Evolutionary conservation across 2,329 filamentous ascomycete genomes (phyloP), one percentile per base, ranked within the genome.

Genomic region (Stemphylium beticola): DNA sequence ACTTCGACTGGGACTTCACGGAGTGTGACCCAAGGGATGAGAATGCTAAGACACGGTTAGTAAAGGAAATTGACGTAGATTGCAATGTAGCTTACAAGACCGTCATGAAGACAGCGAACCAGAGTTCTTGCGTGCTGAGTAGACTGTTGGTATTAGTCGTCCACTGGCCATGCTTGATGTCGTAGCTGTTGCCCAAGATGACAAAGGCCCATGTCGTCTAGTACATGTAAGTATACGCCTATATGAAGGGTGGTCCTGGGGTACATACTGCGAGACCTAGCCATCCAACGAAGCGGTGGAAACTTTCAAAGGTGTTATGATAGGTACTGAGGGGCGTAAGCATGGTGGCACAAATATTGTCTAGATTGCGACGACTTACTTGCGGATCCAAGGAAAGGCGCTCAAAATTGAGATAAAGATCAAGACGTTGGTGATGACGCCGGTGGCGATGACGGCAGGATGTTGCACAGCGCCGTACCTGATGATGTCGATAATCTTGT

Each of bases 61-160:
- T 37, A 29, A 38, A 14, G 15, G 4, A 39, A 9, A 17, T 2
- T 6, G 4, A 17, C 4, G 39, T 2, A 9, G n/a, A 12, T 2
- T 8, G 12, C 15, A 8, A 11, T 7, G 2, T 3, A n/a, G 58
- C 66, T n/a, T 60, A 72, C 70, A 74, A 74, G 6, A 72, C 50
- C 4, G 71, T 74, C 71, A 74, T 74, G 49, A 73, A 73, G 1
- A 71, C 61, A 8, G 71, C 70, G 34, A 74, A 74, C 70, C 70
- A 74, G 0, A 74, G 61, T 36, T 74, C 71, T 57, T 74, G 71
- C 8, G 62, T 58, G 46, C 64, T 72, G 39, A 74, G 60, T n/a
- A 74, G 51, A 8, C 57, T 58, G 50, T 74, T 51, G 1, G 69
- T 36, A 39, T 70, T 55, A 29, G 61, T 31, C 34, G 63, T 60